Evolutionary conservation across 23 red algal species (phyloP), one percentile per base, ranked within the genome.

Genomic region (Gracilaria gracilis): DNA sequence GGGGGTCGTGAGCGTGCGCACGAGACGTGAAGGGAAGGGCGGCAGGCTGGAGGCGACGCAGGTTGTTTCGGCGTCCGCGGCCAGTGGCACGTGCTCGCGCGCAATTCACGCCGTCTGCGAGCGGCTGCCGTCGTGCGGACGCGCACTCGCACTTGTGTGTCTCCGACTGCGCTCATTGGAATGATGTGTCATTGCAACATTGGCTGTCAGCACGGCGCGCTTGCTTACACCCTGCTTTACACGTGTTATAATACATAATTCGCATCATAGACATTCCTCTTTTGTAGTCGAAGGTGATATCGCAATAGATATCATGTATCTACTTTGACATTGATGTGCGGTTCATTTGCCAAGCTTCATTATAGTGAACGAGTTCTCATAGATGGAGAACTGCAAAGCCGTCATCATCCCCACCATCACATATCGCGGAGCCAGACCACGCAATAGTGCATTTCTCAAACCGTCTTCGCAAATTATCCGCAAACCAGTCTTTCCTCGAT

Each of bases 61-160:
- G 25, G 62, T 2, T 29, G 21, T 67, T 9, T 12, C 16, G 62
- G 33, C 62, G 62, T 1, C 24, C 12, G n/a, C n/a, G n/a, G 62
- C 62, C 24, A 24, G 62, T 67, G 62, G 62, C 62, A 67, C 62
- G 62, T 67, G 62, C 62, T 67, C 62, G 33, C 11, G 17, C 11
- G 42, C 4, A 46, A 46, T 46, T 46, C 42, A 46, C 42, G 42
- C 42, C 42, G 42, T 46, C 42, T 46, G 42, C 42, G 42, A 46
- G 42, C 42, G 5, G 42, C 42, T 46, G 42, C 42, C 42, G 42
- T 11, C 42, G 42, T 11, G 42, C 42, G 42, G 42, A 46, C 11
- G 42, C 42, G 42, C 42, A 7, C 42, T 11, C 5, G 42, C 42
- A 7, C 42, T 4, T 46, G 42, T 46, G 42, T 46, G 42, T 46